A percentile compares a stretch with the other conserved stretches of the same genome.
Evolutionary conservation across 768 basidiomycete genomes (phyloP).

Genomic region (Lentinula boryana): DNA sequence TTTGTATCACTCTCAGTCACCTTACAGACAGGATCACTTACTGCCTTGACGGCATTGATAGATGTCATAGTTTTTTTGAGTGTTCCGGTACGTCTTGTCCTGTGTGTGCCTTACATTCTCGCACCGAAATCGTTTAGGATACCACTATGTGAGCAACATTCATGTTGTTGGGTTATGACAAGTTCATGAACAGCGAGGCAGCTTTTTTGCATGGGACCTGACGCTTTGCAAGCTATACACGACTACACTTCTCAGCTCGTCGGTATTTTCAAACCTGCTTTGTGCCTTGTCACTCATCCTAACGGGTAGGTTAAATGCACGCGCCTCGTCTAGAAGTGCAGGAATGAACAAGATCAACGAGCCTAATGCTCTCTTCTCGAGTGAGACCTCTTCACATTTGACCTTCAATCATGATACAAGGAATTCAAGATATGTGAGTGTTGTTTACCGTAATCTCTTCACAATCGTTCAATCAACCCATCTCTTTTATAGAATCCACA

Average conservation of each 20-base stretch:
- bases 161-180: not conserved
- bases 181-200: not conserved
- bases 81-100: slow-evolving; percentile 2
- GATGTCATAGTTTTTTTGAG: slow-evolving; percentile 7
- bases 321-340: not conserved
- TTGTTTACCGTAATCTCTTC: not conserved
- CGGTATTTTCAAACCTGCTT: not conserved
- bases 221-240: slow-evolving; percentile 4
- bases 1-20: not conserved
- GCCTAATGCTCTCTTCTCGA: slow-evolving; percentile 1
- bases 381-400: not conserved
- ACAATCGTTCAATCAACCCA: not conserved
- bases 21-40: slow-evolving; percentile 7
- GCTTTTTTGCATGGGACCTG: slow-evolving; percentile 6
- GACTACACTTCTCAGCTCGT: slow-evolving; percentile 4
- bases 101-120: not conserved
- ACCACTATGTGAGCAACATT: not conserved
- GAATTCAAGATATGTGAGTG: not conserved
- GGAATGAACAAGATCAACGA: not conserved
- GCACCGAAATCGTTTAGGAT: not conserved
- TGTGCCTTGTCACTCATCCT: not conserved
- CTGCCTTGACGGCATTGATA: not conserved
- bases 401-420: not conserved
- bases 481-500: not conserved
- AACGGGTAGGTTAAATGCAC: not conserved